Evolutionary conservation across 805 yeast genomes (phyloP), one percentile per base, ranked within the genome.

Genomic region (Candida dajiaensis): DNA sequence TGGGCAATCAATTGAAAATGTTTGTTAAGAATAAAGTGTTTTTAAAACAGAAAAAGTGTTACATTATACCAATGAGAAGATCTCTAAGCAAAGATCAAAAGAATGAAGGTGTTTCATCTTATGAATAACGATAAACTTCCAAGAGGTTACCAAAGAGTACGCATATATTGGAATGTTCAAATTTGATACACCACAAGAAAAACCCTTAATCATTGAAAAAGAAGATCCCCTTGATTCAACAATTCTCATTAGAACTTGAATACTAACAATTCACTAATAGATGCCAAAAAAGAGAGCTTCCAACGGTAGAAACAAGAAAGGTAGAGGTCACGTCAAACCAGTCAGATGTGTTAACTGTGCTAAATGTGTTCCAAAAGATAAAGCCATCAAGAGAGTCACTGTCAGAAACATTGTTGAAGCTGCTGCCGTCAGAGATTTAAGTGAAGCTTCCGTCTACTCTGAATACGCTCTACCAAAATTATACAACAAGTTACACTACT

Each of bases 281-380:
- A 94, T 94, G 99, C 98, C 99, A 78, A 94, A 94, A 89, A 94
- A 94, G 98, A 92, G 99, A 90, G 89, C 98, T 77, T 89, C 97
- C 94, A 89, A 90, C 97, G 99, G 99, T 85, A 92, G 99, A 84
- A 94, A 94, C 95, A 94, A 94, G 95, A 90, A 89, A 82, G 98
- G 98, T 75, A 94, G 99, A 89, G 99, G 99, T 74, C 98, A 94
- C 96, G 97, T 88, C 77, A 88, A 87, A 78, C 95, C 96, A 74
- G 97, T 92, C 71, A 90, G 99, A 86, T 94, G 99, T 83, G 86
- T 89, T 72, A 94, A 94, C 97, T 94, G 99, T 80, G 86, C 97
- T 69, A 89, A 96, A 78, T 88, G 96, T 81, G 96, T 94, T 68
- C 97, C 99, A 74, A 94, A 94, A 87, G 99, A 94, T 77, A 94